These are phyloP conservation scores for Fusarium keratoplasticum DNA, from an alignment of 2,329 filamentous ascomycete genomes.

Conservation along the genomic window DNA sequence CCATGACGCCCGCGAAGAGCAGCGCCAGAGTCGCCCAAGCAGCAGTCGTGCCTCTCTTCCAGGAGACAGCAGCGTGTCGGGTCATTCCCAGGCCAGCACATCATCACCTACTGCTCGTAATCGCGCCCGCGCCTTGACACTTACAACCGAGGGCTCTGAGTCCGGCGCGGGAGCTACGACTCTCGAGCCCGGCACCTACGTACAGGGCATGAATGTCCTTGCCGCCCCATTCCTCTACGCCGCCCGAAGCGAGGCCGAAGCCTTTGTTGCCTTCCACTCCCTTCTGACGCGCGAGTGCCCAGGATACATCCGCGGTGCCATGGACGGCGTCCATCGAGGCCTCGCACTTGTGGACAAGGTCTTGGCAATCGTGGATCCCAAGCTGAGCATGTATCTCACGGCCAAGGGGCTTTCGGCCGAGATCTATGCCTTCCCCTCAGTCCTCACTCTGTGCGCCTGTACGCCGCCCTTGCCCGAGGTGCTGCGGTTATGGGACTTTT, in stretches of 20 bases:
- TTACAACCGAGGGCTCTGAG: slow-evolving; percentile 74
- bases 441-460: slow-evolving; percentile 93
- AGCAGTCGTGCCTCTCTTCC: slow-evolving; percentile 52
- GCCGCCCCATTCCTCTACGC: slow-evolving; percentile 96
- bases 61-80: slow-evolving; percentile 50
- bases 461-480: slow-evolving; percentile 96
- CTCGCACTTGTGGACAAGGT: slow-evolving; percentile 93
- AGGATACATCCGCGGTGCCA: slow-evolving; percentile 92
- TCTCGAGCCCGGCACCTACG: slow-evolving; percentile 84
- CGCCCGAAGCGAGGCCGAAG: slow-evolving; percentile 92
- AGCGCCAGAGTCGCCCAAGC: slow-evolving; percentile 53
- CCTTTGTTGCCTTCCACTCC: slow-evolving; percentile 89
- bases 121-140: slow-evolving; percentile 67
- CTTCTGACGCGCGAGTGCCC: slow-evolving; percentile 91
- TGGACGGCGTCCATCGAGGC: slow-evolving; percentile 96
- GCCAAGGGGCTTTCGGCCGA: slow-evolving; percentile 90
- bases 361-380: slow-evolving; percentile 89
- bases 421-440: slow-evolving; percentile 96
- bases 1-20: slow-evolving; percentile 77
- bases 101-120: slow-evolving; percentile 60
- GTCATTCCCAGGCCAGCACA: slow-evolving; percentile 51
- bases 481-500: slow-evolving; percentile 92
- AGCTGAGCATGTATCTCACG: slow-evolving; percentile 84
- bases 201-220: slow-evolving; percentile 99
- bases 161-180: slow-evolving; percentile 62